Base-by-base conservation (phyloP, 352 stramenopile species). In the Aphanomyces astaci region DNA sequence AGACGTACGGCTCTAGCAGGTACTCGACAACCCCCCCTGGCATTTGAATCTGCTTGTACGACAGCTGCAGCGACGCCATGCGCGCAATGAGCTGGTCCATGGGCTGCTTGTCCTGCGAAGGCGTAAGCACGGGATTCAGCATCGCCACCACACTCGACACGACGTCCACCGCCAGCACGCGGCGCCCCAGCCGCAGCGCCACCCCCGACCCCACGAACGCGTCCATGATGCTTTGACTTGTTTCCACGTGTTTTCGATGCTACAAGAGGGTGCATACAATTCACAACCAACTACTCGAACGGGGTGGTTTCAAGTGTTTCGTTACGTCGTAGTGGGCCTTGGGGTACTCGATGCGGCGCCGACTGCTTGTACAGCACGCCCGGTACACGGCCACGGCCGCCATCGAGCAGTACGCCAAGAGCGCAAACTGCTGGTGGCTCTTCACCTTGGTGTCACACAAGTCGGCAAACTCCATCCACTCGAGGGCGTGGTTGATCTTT, bases 381-480 rank as follows among this genome's bases (percentile, higher is more conserved):
- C 77, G 64, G 68, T 90, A 81, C 22, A 86, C 83, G 4, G 86
- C 80, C 28, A 89, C 74, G 4, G 84, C 82, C 28, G 86, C 83
- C 59, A 92, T 89, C 22, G 82, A 80, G 54, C 88, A 77, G 51
- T 92, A 94, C 27, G 76, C 48, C 31, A 77, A 70, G 32, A 94
- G 82, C 9, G 72, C 73, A 66, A 88, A 94, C 69, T 93, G 84
- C 62, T 93, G 84, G 22, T 92, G 82, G 3, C 74, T 57, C 13
- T 76, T 78, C 31, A 82, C 75, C n/a, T 72, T 72, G 36, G 71
- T 78, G 22, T 92, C 82, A 73, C 82, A 92, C 30, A 79, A 74
- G 72, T 93, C 86, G 1, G 86, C 86, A 52, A 91, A 74, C 7
- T 82, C 85, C 62, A 95, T 82, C 84, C 86, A 95, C 72, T 95